Percentiles rank a stretch among this genome's conserved stretches.
phyloP scores from a whole-genome alignment of 257 asterid genomes.

The Nicotiana tabacum region DNA sequence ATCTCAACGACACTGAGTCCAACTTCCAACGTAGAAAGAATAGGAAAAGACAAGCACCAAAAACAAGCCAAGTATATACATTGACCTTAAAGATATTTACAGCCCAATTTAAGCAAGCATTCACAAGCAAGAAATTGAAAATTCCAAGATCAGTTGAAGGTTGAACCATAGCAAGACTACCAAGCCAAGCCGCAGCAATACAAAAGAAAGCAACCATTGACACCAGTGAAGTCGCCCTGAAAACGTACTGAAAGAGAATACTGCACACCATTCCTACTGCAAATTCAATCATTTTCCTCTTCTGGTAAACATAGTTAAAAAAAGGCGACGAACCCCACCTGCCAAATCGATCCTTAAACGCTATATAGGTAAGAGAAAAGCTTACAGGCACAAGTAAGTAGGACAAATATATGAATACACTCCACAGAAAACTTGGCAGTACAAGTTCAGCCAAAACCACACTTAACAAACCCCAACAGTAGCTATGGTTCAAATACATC shows the following conservation, averaged over 20 bases:
- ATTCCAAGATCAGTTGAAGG: conserved; percentile 15
- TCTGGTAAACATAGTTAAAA: neutral
- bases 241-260: conserved; percentile 8
- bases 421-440: neutral
- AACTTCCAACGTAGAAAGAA: conserved; percentile 2
- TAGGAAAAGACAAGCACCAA: conserved; percentile 7
- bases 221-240: neutral
- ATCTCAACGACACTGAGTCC: neutral
- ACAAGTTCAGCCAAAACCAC: neutral
- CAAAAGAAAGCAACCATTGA: conserved; percentile 8
- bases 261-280: conserved; percentile 2
- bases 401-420: too few relatives aligned
- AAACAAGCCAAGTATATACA: conserved; percentile 10
- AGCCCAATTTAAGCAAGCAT: conserved; percentile 16
- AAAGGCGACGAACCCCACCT: neutral
- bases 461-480: neutral
- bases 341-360: neutral
- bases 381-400: neutral
- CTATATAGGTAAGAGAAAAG: neutral
- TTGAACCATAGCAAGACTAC: conserved; percentile 20
- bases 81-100: conserved; percentile 14
- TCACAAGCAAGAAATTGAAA: conserved; percentile 15
- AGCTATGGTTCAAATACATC: neutral
- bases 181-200: conserved; percentile 13
- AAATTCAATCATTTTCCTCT: conserved; percentile 9